Percentiles rank a stretch among this genome's conserved stretches.
Evolutionary conservation across 2,329 filamentous ascomycete species (phyloP).

Genomic region (Apiospora malaysiana): DNA sequence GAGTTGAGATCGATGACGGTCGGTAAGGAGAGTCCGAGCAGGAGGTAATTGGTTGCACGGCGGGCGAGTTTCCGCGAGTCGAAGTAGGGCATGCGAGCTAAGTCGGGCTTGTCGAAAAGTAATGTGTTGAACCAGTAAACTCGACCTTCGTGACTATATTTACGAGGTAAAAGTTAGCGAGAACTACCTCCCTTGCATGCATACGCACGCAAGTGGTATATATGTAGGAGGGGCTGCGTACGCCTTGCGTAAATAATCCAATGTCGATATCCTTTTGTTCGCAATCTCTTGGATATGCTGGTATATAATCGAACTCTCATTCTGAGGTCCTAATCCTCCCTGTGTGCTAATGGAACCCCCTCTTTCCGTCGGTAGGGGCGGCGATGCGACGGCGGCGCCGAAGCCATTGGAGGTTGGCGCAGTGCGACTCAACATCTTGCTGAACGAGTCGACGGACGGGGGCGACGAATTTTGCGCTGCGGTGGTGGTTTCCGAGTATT

Average conservation of each 20-base stretch:
- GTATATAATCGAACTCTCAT: slow-evolving; percentile 56
- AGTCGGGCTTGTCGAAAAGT: slow-evolving; percentile 83
- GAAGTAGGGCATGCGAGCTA: slow-evolving; percentile 84
- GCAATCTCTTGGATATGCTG: slow-evolving; percentile 82
- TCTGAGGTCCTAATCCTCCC: slow-evolving; percentile 41
- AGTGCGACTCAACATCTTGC: slow-evolving; percentile 52
- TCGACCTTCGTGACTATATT: slow-evolving; percentile 87
- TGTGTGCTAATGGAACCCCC: background rate
- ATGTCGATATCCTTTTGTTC: slow-evolving; percentile 89
- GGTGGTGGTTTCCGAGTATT: slow-evolving; percentile 35
- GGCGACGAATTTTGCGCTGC: slow-evolving; percentile 33
- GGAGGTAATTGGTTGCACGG: slow-evolving; percentile 90
- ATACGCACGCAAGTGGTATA: background rate
- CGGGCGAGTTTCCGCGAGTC: slow-evolving; percentile 83
- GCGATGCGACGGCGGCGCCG: slow-evolving; percentile 34
- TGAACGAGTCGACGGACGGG: slow-evolving; percentile 44
- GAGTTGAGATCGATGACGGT: slow-evolving; percentile 88
- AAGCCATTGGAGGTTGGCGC: slow-evolving; percentile 43
- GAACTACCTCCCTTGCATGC: background rate
- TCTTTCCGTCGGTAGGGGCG: slow-evolving; percentile 31
- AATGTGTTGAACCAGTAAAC: slow-evolving; percentile 99
- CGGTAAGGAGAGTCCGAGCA: slow-evolving; percentile 90
- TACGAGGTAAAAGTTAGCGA: background rate
- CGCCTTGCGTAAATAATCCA: slow-evolving; percentile 93
- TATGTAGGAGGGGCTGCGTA: slow-evolving; percentile 52